Conservation (phyloP, 2,329 filamentous ascomycete species). For the Sporothrix brunneoviolacea region DNA sequence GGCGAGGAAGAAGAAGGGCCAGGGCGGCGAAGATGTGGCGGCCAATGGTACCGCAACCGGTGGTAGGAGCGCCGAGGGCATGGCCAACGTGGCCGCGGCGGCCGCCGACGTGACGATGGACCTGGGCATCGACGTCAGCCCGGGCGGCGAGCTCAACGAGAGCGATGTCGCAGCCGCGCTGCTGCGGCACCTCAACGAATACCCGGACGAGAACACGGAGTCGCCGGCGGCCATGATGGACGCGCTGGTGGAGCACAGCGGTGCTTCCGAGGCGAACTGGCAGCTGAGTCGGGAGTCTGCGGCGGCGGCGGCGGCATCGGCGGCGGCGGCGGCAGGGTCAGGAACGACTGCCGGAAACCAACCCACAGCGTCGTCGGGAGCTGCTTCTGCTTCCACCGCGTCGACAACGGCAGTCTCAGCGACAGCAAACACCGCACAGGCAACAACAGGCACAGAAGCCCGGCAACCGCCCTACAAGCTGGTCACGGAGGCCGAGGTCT, state of each 20-base stretch:
- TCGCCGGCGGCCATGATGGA: constrained; percentile 9
- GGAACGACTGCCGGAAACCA: neutral
- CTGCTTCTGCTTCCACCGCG: neutral
- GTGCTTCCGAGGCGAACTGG: neutral
- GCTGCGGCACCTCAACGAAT: constrained; percentile 10
- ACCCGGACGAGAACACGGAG: neutral
- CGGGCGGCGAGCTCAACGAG: neutral
- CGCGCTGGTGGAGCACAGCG: constrained; percentile 1
- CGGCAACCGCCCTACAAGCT: constrained; percentile 6
- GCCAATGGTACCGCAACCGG: neutral
- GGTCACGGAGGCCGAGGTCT: constrained; percentile 15
- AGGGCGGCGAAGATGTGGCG: neutral
- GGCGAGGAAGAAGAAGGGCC: neutral
- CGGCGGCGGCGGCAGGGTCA: neutral
- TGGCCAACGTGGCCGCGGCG: neutral
- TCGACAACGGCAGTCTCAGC: neutral
- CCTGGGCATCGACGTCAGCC: neutral
- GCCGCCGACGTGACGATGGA: constrained; percentile 1
- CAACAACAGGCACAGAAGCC: neutral
- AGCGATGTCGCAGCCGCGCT: constrained; percentile 7
- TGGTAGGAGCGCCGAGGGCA: neutral
- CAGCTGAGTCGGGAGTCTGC: neutral
- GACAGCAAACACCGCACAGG: neutral
- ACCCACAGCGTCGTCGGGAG: neutral
- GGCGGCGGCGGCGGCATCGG: neutral